Conservation (phyloP, 768 basidiomycete species). For the Boletus sp. region DNA sequence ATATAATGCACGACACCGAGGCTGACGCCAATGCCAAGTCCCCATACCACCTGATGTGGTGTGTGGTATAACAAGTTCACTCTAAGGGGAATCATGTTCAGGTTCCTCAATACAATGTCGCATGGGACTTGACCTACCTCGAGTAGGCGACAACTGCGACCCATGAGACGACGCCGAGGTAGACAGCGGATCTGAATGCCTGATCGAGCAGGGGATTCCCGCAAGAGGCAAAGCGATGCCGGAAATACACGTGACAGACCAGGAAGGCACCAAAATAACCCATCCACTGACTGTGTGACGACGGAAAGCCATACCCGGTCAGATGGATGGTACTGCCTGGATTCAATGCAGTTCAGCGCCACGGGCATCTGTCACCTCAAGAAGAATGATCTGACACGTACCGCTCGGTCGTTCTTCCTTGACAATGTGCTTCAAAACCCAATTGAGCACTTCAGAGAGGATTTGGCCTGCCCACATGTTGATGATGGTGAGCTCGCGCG, state of each 20-base stretch:
- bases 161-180: conserved; percentile 54
- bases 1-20: conserved; percentile 57
- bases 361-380: not conserved
- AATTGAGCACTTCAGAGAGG: conserved; percentile 67
- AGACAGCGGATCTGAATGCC: conserved; percentile 47
- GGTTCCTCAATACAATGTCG: not conserved
- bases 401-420: conserved; percentile 69
- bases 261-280: conserved; percentile 81
- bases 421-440: conserved; percentile 61
- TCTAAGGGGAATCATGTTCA: conserved; percentile 34
- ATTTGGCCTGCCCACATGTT: conserved; percentile 85
- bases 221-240: conserved; percentile 60
- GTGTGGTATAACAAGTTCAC: conserved; percentile 74
- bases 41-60: conserved; percentile 72
- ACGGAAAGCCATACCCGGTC: conserved; percentile 83
- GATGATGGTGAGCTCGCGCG: conserved; percentile 76
- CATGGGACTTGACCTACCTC: conserved; percentile 44
- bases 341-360: conserved; percentile 1
- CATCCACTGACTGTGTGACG: conserved; percentile 90
- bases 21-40: conserved; percentile 57
- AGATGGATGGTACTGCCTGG: conserved; percentile 22
- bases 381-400: conserved; percentile 30
- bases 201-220: conserved; percentile 51
- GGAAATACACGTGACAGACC: conserved; percentile 67
- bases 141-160: conserved; percentile 73